Conservation (phyloP, 768 basidiomycete species). For the Lentinula edodes region DNA sequence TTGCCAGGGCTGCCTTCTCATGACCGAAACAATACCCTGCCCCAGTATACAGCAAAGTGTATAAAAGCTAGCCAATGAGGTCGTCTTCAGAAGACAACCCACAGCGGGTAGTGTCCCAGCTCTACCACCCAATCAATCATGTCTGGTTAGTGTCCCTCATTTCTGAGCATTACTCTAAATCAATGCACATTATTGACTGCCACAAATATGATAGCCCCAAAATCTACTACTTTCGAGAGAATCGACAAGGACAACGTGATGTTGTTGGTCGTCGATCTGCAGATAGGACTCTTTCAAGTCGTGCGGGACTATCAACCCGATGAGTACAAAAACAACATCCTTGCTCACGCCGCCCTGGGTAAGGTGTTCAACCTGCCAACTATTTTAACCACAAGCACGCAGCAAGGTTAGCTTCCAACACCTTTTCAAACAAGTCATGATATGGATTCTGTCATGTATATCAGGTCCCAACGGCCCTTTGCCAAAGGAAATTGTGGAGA, state of each 20-base stretch:
- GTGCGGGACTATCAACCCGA: constrained; percentile 34
- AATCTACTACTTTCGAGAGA: constrained; percentile 9
- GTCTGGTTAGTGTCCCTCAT: no score
- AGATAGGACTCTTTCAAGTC: constrained; percentile 42
- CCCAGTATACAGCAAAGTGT: neutral
- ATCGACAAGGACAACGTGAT: constrained; percentile 39
- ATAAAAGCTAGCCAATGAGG: neutral
- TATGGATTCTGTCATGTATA: neutral
- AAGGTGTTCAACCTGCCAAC: constrained; percentile 42
- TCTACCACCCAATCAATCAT: no score
- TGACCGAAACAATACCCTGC: neutral
- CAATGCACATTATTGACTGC: no score
- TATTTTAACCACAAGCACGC: constrained; percentile 38
- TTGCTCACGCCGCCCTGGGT: constrained; percentile 41
- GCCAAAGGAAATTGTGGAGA: constrained; percentile 35
- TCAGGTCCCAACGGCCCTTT: constrained; percentile 45
- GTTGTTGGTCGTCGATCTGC: constrained; percentile 44
- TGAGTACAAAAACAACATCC: constrained; percentile 36
- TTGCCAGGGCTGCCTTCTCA: neutral
- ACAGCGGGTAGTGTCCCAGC: neutral
- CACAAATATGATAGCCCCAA: no score
- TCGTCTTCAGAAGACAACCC: neutral
- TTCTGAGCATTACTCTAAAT: no score
- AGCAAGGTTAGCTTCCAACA: constrained; percentile 26
- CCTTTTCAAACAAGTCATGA: no score